Conservation (phyloP, 305 asterid genomes). For the Fraxinus xanthoxyloides region DNA sequence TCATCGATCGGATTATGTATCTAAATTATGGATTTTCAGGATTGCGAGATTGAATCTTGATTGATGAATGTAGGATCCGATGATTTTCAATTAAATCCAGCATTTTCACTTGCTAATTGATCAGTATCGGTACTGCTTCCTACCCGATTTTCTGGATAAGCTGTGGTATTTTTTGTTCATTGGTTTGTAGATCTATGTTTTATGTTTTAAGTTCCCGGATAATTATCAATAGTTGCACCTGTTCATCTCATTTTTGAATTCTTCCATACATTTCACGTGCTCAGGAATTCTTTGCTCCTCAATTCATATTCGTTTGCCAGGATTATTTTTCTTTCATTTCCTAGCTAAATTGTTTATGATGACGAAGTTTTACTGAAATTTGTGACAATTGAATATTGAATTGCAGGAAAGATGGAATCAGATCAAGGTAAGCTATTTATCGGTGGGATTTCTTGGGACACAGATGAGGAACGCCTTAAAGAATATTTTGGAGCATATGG, state of each 20-base stretch:
- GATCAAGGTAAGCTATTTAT: slow-evolving; percentile 55
- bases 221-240: background rate
- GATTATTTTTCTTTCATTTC: background rate
- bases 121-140: slow-evolving; percentile 31
- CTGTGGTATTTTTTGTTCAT: slow-evolving; percentile 20
- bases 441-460: slow-evolving; percentile 61
- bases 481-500: slow-evolving; percentile 53
- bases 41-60: slow-evolving; percentile 28
- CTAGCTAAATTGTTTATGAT: background rate
- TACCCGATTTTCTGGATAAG: slow-evolving; percentile 53
- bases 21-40: slow-evolving; percentile 42
- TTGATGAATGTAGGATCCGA: slow-evolving; percentile 51
- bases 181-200: slow-evolving; percentile 37
- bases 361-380: background rate
- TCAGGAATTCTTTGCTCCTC: slow-evolving; percentile 11
- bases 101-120: slow-evolving; percentile 32
- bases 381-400: slow-evolving; percentile 11
- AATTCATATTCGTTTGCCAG: slow-evolving; percentile 1
- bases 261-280: slow-evolving; percentile 18
- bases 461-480: slow-evolving; percentile 46
- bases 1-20: slow-evolving; percentile 31
- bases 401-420: slow-evolving; percentile 41
- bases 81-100: slow-evolving; percentile 39
- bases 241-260: slow-evolving; percentile 9
- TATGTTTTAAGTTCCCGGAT: background rate